phyloP scores from a whole-genome alignment of 2,329 filamentous ascomycete genomes.

The Rugonectria rugulosa region DNA sequence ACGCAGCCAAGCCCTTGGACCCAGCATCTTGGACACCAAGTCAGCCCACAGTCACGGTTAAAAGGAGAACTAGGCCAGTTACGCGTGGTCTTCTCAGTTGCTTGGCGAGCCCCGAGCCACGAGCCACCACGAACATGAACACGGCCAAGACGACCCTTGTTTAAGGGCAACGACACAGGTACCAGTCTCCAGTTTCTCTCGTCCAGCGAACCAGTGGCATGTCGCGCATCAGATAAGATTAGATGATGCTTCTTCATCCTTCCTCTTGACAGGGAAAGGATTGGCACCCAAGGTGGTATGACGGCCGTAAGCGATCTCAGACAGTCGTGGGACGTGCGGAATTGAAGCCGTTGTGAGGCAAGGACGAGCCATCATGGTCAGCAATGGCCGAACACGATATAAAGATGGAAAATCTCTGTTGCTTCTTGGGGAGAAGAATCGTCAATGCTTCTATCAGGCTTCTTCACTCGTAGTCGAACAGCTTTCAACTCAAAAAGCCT shows the following conservation, averaged over 20 bases:
- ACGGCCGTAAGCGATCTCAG: constrained; percentile 17
- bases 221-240: constrained; percentile 36
- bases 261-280: background rate
- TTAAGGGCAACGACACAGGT: background rate
- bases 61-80: too few relatives aligned
- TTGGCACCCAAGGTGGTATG: constrained; percentile 15
- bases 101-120: background rate
- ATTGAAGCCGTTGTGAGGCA: constrained; percentile 11
- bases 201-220: constrained; percentile 9
- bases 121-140: background rate
- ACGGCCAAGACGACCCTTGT: constrained; percentile 6
- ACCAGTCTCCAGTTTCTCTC: background rate
- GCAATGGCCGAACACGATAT: constrained; percentile 13
- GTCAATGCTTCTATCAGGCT: background rate
- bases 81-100: constrained; percentile 6
- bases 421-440: background rate
- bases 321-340: constrained; percentile 21
- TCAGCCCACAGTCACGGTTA: constrained; percentile 15
- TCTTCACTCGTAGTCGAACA: background rate
- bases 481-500: background rate
- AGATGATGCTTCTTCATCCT: constrained; percentile 24
- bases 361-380: background rate
- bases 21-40: constrained; percentile 3
- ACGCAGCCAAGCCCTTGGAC: constrained; percentile 10
- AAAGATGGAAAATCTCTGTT: background rate